Evolutionary conservation across 768 basidiomycete genomes (phyloP).

Genomic region (Lenzites betulinus): DNA sequence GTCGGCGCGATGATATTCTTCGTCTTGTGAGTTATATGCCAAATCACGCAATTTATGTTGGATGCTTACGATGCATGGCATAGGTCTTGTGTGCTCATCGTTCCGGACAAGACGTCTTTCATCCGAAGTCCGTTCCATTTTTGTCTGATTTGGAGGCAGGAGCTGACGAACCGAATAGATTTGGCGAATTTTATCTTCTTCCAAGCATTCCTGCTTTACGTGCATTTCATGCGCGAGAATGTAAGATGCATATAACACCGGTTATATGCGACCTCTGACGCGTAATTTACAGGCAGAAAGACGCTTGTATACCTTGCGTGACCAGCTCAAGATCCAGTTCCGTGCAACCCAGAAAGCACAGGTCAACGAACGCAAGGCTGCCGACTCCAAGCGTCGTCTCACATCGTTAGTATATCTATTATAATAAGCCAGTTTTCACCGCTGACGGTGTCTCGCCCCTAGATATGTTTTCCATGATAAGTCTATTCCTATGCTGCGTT

Average conservation of each 20-base stretch:
- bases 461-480: constrained; percentile 82
- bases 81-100: constrained; percentile 39
- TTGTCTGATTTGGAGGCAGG: too few relatives aligned
- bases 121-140: constrained; percentile 41
- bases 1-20: constrained; percentile 60
- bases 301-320: constrained; percentile 50
- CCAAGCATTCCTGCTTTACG: constrained; percentile 78
- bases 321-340: constrained; percentile 56
- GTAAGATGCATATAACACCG: constrained; percentile 29
- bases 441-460: background rate
- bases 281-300: constrained; percentile 40
- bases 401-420: constrained; percentile 59
- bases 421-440: too few relatives aligned
- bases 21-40: constrained; percentile 45
- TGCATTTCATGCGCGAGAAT: constrained; percentile 49
- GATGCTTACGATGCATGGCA: too few relatives aligned
- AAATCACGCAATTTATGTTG: too few relatives aligned
- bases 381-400: constrained; percentile 80
- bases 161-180: constrained; percentile 35
- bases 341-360: constrained; percentile 62
- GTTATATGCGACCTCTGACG: background rate
- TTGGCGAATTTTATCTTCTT: constrained; percentile 77
- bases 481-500: constrained; percentile 37
- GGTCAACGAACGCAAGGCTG: constrained; percentile 63
- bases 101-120: constrained; percentile 42